Conservation (phyloP, 306 rosid genomes). For the Quercus engelmannii region DNA sequence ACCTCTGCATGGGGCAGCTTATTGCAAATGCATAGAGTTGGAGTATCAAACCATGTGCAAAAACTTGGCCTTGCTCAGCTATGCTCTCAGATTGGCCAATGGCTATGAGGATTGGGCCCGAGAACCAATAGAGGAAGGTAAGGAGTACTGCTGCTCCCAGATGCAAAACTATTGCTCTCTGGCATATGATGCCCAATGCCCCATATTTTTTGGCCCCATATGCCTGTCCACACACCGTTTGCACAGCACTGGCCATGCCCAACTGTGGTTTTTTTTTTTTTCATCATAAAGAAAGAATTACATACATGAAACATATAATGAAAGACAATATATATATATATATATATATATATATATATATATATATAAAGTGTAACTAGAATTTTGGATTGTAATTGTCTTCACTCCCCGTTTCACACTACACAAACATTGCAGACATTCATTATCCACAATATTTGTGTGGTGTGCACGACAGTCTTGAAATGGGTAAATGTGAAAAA, state of each 20-base stretch:
- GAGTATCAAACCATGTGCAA: slow-evolving; percentile 49
- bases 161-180: slow-evolving; percentile 61
- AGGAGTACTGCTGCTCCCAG: slow-evolving; percentile 58
- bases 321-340: too few relatives aligned
- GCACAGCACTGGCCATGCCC: slow-evolving; percentile 83
- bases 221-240: slow-evolving; percentile 80
- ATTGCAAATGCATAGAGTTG: slow-evolving; percentile 73
- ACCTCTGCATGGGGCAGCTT: slow-evolving; percentile 74
- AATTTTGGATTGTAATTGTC: too few relatives aligned
- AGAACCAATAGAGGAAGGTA: slow-evolving; percentile 56
- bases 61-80: slow-evolving; percentile 45
- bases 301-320: too few relatives aligned
- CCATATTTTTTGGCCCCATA: slow-evolving; percentile 53
- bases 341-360: too few relatives aligned
- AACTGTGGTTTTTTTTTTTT: slow-evolving; percentile 24
- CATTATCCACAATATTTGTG: too few relatives aligned
- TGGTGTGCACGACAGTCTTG: too few relatives aligned
- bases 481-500: too few relatives aligned
- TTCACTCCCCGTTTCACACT: too few relatives aligned
- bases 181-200: slow-evolving; percentile 64
- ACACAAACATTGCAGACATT: too few relatives aligned
- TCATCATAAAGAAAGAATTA: too few relatives aligned
- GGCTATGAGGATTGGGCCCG: slow-evolving; percentile 42
- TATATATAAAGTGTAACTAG: too few relatives aligned
- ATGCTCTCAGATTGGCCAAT: slow-evolving; percentile 50